A percentile compares a stretch with the other conserved stretches of the same genome.
Conservation (phyloP, 2,329 filamentous ascomycete genomes). For the Xylaria sp. region DNA sequence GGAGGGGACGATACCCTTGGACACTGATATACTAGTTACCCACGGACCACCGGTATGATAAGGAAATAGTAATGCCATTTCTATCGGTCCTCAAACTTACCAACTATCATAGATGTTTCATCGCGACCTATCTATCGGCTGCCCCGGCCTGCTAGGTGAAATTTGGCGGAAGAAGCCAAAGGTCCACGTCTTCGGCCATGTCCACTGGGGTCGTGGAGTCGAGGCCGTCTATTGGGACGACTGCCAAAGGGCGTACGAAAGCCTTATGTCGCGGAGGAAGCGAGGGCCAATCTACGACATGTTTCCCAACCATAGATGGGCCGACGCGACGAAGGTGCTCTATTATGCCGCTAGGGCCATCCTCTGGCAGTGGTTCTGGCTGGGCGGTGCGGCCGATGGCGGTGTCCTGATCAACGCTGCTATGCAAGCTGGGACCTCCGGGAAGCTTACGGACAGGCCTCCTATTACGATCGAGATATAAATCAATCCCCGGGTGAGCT, state of each 20-base stretch:
- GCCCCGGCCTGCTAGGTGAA: constrained; percentile 75
- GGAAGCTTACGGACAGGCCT: constrained; percentile 56
- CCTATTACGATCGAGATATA: constrained; percentile 48
- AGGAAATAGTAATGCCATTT: neutral
- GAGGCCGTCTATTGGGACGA: constrained; percentile 80
- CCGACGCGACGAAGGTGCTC: constrained; percentile 58
- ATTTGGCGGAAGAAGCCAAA: constrained; percentile 78
- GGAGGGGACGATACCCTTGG: constrained; percentile 74
- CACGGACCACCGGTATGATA: constrained; percentile 77
- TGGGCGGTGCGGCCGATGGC: constrained; percentile 61
- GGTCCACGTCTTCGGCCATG: constrained; percentile 86
- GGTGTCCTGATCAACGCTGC: constrained; percentile 67
- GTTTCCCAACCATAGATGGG: constrained; percentile 59
- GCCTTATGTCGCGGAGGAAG: constrained; percentile 61
- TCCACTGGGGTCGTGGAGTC: constrained; percentile 79
- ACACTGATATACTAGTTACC: constrained; percentile 83
- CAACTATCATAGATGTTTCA: constrained; percentile 67
- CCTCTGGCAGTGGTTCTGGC: constrained; percentile 68
- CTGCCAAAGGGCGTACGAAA: constrained; percentile 76
- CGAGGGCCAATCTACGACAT: constrained; percentile 60
- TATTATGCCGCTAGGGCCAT: constrained; percentile 60
- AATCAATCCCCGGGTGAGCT: neutral
- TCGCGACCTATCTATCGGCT: constrained; percentile 75
- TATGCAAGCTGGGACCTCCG: constrained; percentile 66
- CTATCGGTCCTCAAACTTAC: constrained; percentile 3